These are phyloP conservation scores for Flaveria trinervia DNA, from an alignment of 129 eudicot genomes.

Conservation along the genomic window DNA sequence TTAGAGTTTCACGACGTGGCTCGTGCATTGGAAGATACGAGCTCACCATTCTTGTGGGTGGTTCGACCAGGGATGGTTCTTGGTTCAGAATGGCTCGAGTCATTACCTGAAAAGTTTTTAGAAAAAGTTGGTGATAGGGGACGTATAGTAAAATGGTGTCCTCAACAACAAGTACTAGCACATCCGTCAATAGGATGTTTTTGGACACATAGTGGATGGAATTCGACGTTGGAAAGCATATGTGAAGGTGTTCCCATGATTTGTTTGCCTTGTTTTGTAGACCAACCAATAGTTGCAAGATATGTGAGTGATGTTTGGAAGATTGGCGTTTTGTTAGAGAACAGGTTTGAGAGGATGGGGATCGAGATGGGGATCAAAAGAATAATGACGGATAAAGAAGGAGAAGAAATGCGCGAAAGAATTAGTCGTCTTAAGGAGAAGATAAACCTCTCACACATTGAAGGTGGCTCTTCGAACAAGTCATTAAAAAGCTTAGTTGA, in stretches of 20 bases:
- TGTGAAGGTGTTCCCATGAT: conserved; percentile 57
- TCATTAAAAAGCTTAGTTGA: conserved; percentile 34
- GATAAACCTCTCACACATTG: conserved; percentile 24
- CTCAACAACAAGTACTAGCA: conserved; percentile 55
- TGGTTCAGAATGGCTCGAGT: conserved; percentile 40
- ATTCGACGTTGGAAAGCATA: conserved; percentile 63
- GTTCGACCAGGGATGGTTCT: conserved; percentile 46
- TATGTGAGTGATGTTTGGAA: conserved; percentile 45
- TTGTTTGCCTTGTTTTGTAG: conserved; percentile 38
- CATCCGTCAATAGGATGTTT: conserved; percentile 48
- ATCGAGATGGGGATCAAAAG: conserved; percentile 29
- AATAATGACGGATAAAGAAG: conserved; percentile 36
- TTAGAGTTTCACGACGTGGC: conserved; percentile 43
- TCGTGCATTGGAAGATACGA: conserved; percentile 41
- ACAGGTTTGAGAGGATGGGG: conserved; percentile 26
- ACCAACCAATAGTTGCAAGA: conserved; percentile 43
- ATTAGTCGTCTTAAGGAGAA: conserved; percentile 25
- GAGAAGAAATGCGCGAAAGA: conserved; percentile 36
- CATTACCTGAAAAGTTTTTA: conserved; percentile 37
- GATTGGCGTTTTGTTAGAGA: conserved; percentile 42
- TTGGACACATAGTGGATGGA: conserved; percentile 74
- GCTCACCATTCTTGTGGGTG: conserved; percentile 55
- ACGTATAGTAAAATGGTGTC: conserved; percentile 62
- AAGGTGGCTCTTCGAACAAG: conserved; percentile 41
- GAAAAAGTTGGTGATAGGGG: conserved; percentile 43